phyloP scores from a whole-genome alignment of 495 filamentous ascomycete species.

The Penicillium canariense region DNA sequence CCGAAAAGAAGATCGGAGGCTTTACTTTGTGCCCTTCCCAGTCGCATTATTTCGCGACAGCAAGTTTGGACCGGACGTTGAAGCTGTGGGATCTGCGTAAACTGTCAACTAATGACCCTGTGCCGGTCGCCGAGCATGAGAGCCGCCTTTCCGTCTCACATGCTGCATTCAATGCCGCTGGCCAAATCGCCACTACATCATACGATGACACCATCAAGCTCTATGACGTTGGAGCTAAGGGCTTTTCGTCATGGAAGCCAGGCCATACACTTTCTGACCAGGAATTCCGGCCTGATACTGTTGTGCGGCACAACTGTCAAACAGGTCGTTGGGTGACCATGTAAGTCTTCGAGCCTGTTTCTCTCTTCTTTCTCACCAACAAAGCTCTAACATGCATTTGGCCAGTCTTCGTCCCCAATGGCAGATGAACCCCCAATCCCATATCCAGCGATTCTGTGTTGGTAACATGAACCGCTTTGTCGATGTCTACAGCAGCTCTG shows the following conservation, averaged over 20 bases:
- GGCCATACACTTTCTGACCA: constrained; percentile 56
- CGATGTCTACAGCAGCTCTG: constrained; percentile 76
- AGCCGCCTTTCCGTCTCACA: constrained; percentile 85
- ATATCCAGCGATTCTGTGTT: constrained; percentile 82
- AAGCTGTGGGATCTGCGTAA: constrained; percentile 93
- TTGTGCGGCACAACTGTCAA: constrained; percentile 90
- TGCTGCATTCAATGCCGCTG: constrained; percentile 78
- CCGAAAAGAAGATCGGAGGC: constrained; percentile 94
- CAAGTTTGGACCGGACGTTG: constrained; percentile 83
- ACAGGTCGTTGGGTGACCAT: constrained; percentile 81
- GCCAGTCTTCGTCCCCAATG: constrained; percentile 87
- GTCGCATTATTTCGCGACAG: constrained; percentile 83
- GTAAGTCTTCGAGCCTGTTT: constrained; percentile 35
- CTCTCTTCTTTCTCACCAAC: neutral
- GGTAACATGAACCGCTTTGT: constrained; percentile 98
- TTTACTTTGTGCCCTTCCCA: constrained; percentile 77
- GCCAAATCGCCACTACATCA: constrained; percentile 83
- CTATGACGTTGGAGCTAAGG: constrained; percentile 68
- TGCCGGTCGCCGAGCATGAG: constrained; percentile 74
- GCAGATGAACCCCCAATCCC: constrained; percentile 75
- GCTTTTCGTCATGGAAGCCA: constrained; percentile 54
- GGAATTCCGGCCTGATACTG: constrained; percentile 65
- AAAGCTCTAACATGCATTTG: constrained; percentile 13
- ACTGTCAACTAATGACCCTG: constrained; percentile 59
- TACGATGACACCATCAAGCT: constrained; percentile 97